phyloP scores from a whole-genome alignment of 2,329 filamentous ascomycete genomes.

The Claviceps lovelessii region DNA sequence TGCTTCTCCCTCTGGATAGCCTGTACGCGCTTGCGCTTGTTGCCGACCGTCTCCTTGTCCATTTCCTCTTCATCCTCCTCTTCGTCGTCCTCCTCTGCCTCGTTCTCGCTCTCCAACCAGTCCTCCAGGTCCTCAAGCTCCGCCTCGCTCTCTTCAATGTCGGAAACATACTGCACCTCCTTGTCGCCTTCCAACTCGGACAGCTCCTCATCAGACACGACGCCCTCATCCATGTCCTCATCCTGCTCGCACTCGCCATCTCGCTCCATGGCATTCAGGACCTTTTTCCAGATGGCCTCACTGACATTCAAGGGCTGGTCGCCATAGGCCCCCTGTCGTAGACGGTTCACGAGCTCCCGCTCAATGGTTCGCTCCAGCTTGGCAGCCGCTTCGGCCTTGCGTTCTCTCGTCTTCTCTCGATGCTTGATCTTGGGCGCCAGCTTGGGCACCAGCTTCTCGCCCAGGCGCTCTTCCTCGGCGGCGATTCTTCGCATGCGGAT shows the following conservation, averaged over 20 bases:
- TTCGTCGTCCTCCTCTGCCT: constrained; percentile 42
- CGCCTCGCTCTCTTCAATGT: constrained; percentile 72
- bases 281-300: constrained; percentile 93
- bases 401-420: constrained; percentile 60
- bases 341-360: constrained; percentile 77
- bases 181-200: constrained; percentile 58
- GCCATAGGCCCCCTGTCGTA: constrained; percentile 86
- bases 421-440: constrained; percentile 78
- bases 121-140: constrained; percentile 75
- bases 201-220: constrained; percentile 62
- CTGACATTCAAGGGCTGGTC: constrained; percentile 91
- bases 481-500: constrained; percentile 68
- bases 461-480: constrained; percentile 77
- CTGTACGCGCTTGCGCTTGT: constrained; percentile 38
- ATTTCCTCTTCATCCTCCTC: constrained; percentile 45
- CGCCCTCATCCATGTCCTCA: constrained; percentile 76
- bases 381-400: constrained; percentile 66
- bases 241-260: constrained; percentile 72
- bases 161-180: constrained; percentile 84
- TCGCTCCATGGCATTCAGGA: constrained; percentile 77
- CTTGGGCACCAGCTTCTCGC: constrained; percentile 76
- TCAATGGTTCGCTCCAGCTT: constrained; percentile 96
- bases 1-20: constrained; percentile 30
- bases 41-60: constrained; percentile 39
- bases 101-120: constrained; percentile 68